Conservation (phyloP, 768 basidiomycete genomes). For the Dentipellis sp. region DNA sequence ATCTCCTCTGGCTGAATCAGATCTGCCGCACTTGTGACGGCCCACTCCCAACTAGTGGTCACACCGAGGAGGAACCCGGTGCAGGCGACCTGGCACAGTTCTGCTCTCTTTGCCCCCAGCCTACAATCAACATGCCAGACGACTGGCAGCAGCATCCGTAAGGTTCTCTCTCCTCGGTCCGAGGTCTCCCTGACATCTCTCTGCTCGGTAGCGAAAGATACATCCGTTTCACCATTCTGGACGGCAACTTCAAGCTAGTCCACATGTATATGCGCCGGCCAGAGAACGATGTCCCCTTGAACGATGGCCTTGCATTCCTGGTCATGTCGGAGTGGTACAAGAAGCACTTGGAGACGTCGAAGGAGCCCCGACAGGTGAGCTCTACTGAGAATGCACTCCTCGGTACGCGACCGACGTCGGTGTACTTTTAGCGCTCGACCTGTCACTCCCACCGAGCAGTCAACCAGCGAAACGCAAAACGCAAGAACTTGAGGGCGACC, state of each 20-base stretch:
- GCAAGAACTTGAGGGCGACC: neutral
- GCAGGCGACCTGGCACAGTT: neutral
- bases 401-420: neutral
- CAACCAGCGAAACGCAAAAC: neutral
- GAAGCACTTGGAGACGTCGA: neutral
- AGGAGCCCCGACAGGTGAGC: neutral
- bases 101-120: neutral
- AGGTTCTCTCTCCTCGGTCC: neutral
- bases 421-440: neutral
- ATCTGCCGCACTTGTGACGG: no score
- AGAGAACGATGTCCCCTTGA: neutral
- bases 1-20: no score
- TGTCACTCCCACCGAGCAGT: neutral
- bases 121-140: neutral
- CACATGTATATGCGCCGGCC: neutral
- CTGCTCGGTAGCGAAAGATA: neutral
- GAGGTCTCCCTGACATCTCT: neutral
- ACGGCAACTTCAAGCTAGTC: neutral
- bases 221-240: neutral
- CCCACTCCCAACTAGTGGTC: no score
- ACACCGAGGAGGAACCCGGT: no score
- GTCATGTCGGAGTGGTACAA: neutral
- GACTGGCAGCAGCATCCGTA: neutral
- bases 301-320: neutral
- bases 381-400: no score